Percentiles rank a stretch among this genome's conserved stretches.
These are phyloP conservation scores for Aaosphaeria pasadenensis DNA, from an alignment of 2,329 filamentous ascomycete species.

Conservation along the genomic window DNA sequence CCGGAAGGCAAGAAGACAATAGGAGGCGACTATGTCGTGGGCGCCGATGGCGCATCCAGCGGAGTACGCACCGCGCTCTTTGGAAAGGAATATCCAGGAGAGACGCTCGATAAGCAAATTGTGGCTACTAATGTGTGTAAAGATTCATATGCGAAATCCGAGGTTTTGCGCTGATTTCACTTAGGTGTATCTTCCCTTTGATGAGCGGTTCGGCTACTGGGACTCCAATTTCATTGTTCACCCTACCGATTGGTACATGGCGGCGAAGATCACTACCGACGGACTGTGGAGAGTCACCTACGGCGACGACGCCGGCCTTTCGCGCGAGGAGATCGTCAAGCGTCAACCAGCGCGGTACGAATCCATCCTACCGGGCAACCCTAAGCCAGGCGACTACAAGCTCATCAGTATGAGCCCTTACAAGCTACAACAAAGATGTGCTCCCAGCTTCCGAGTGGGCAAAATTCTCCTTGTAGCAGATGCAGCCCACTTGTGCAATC, in stretches of 20 bases:
- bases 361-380: conserved; percentile 58
- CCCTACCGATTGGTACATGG: conserved; percentile 62
- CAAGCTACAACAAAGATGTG: conserved; percentile 60
- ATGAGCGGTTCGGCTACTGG: conserved; percentile 52
- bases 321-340: conserved; percentile 51
- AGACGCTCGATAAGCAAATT: conserved; percentile 60
- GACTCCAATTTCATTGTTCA: conserved; percentile 62
- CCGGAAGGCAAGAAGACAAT: conserved; percentile 21
- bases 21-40: conserved; percentile 30
- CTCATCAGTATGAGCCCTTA: conserved; percentile 59
- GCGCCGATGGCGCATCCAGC: conserved; percentile 34
- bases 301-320: conserved; percentile 55
- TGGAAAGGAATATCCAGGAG: conserved; percentile 51
- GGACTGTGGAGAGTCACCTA: conserved; percentile 64
- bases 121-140: conserved; percentile 58
- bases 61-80: conserved; percentile 29
- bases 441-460: conserved; percentile 56
- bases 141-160: background rate
- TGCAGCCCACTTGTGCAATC: conserved; percentile 59
- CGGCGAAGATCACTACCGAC: conserved; percentile 57
- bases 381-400: conserved; percentile 57
- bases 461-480: conserved; percentile 58
- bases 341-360: conserved; percentile 57
- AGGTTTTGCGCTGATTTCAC: background rate
- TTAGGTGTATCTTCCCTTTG: conserved; percentile 59